Evolutionary conservation across 1,139 yeast species (phyloP).

Genomic region (Yamadazyma dendronema): DNA sequence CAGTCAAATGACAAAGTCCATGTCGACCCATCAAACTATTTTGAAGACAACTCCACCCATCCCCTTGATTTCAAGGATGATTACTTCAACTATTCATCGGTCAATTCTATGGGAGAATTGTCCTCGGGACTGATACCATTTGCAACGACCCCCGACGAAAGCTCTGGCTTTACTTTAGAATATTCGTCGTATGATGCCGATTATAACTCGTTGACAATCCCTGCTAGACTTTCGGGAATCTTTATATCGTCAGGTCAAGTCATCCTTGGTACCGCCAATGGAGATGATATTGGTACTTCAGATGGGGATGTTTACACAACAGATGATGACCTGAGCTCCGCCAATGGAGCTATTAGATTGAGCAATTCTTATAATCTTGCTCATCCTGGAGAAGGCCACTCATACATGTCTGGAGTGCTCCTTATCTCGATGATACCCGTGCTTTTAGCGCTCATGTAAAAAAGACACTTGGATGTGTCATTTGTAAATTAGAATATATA

Average conservation of each 20-base stretch:
- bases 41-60: not conserved
- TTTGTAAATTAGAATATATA: not conserved
- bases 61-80: slow-evolving; percentile 4
- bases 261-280: slow-evolving; percentile 17
- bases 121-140: slow-evolving; percentile 36
- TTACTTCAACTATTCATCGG: slow-evolving; percentile 3
- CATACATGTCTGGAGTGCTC: no score
- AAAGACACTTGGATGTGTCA: no score
- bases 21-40: slow-evolving; percentile 11
- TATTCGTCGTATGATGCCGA: slow-evolving; percentile 16
- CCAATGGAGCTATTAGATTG: not conserved
- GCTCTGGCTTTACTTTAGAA: slow-evolving; percentile 19
- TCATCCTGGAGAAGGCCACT: no score
- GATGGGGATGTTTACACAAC: slow-evolving; percentile 11
- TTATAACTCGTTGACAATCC: slow-evolving; percentile 24
- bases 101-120: slow-evolving; percentile 26
- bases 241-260: slow-evolving; percentile 33
- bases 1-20: slow-evolving; percentile 18
- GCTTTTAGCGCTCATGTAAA: no score
- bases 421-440: no score
- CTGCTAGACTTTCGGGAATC: slow-evolving; percentile 36
- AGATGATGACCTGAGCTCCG: slow-evolving; percentile 13
- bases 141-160: slow-evolving; percentile 25
- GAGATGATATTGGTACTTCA: slow-evolving; percentile 10
- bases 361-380: no score